Percentiles rank a stretch among this genome's conserved stretches.
These are phyloP conservation scores for Acanthamoeba castellanii DNA, from an alignment of 208 protist species.

Conservation along the genomic window DNA sequence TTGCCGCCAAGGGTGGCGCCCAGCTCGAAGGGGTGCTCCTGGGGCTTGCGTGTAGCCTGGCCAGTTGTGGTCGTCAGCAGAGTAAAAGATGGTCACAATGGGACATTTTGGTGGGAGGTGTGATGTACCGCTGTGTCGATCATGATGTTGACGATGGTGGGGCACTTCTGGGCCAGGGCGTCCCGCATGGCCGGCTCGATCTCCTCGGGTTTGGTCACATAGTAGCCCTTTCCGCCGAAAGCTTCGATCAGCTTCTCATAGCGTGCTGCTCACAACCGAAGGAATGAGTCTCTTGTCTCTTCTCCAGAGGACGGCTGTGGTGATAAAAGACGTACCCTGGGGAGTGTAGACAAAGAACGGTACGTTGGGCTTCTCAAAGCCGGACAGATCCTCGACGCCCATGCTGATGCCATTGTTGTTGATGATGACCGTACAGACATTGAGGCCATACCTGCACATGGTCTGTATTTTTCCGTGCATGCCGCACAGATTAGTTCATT, in stretches of 20 bases:
- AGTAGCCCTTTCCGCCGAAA: slow-evolving; percentile 74
- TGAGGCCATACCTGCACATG: slow-evolving; percentile 69
- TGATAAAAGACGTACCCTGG: background rate
- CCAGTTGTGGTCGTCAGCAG: background rate
- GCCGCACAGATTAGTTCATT: background rate
- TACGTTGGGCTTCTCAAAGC: slow-evolving; percentile 46
- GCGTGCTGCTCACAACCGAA: slow-evolving; percentile 25
- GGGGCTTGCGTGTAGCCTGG: slow-evolving; percentile 42
- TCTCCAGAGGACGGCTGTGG: background rate
- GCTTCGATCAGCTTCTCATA: slow-evolving; percentile 70
- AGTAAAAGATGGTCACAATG: background rate
- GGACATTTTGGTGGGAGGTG: background rate
- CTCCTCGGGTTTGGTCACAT: slow-evolving; percentile 68
- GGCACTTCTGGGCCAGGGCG: slow-evolving; percentile 60
- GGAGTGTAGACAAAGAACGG: slow-evolving; percentile 68
- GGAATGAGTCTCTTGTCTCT: background rate
- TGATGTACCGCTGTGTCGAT: slow-evolving; percentile 10
- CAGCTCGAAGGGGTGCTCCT: slow-evolving; percentile 67
- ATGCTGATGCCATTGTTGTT: slow-evolving; percentile 83
- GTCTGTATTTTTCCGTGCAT: background rate
- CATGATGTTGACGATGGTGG: slow-evolving; percentile 74
- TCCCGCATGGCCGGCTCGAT: slow-evolving; percentile 65
- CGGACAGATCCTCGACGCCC: slow-evolving; percentile 64
- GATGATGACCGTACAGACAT: slow-evolving; percentile 77
- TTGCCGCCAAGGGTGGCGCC: slow-evolving; percentile 3